Base-by-base conservation (phyloP, 768 basidiomycete genomes). In the Termitomyces sp. region DNA sequence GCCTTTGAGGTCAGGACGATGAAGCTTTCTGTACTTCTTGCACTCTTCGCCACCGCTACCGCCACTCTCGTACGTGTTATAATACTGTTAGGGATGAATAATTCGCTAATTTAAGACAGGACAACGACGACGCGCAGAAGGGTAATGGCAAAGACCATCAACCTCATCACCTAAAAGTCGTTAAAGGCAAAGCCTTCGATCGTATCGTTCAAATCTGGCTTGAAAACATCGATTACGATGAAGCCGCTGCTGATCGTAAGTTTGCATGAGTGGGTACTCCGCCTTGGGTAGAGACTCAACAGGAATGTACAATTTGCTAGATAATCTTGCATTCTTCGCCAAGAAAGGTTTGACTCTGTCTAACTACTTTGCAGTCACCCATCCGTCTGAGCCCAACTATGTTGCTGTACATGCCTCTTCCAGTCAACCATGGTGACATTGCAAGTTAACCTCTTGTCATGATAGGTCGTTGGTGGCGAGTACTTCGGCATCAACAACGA, bases 381-480 rank as follows among this genome's bases (percentile, higher is more conserved):
- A 83, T 60, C 81, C 83, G 5, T 84, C 83, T 3, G 71, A 86
- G 65, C 84, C 85, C 28, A 86, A 87, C 67, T 85, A 76, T 47
- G 60, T 77, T 51, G 75, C 81, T n/a, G 50, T 51, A 53, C 14
- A 51, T 48, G 19, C 28, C 10, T 26, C 30, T 9, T 9, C 14
- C 19, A 8, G 12, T 46, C n/a, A 15, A 26, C 28, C 32, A 21
- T 66, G 38, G 19, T n/a, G 7, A 19, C 5, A 9, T 41, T 82
- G 4, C 12, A 15, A 22, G 17, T 21, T 34, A 10, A 22, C 5
- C 30, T 1, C 10, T 14, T 30, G 21, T 19, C 10, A 34, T 40
- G 11, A 48, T 8, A 59, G 58, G 30, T 55, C 10, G 58, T 54
- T 19, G 58, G 52, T 26, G 58, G 58, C n/a, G 58, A 59, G 14